These are phyloP conservation scores for Dalbergia cultrata DNA, from an alignment of 306 rosid genomes.

Conservation along the genomic window DNA sequence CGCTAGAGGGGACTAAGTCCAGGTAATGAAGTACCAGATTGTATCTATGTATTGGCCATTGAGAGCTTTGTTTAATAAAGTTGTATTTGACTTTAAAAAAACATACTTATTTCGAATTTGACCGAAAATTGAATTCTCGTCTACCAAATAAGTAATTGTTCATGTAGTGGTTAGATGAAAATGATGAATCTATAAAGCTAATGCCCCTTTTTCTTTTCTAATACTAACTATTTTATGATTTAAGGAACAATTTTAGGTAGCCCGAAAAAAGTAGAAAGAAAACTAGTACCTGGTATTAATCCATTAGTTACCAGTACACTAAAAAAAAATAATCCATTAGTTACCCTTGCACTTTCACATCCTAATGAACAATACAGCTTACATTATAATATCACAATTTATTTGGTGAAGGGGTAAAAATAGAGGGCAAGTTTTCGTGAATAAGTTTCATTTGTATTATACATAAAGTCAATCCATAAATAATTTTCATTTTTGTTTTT, in stretches of 20 bases:
- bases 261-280: background rate
- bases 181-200: constrained; percentile 1
- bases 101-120: background rate
- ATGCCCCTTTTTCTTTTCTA: background rate
- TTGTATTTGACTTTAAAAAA: too few species aligned
- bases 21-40: too few species aligned
- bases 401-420: too few species aligned
- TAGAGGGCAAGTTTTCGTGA: too few species aligned
- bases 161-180: background rate
- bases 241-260: background rate
- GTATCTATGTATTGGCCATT: too few species aligned
- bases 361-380: background rate
- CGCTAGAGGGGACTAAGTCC: too few species aligned
- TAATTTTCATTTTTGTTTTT: too few species aligned
- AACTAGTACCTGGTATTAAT: background rate
- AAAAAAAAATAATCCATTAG: background rate
- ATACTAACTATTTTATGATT: background rate
- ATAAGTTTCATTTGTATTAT: too few species aligned
- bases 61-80: too few species aligned
- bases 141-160: background rate
- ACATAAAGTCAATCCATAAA: too few species aligned
- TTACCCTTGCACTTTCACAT: background rate
- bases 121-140: background rate
- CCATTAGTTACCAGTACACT: background rate
- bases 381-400: background rate